Evolutionary conservation across 2,329 filamentous ascomycete species (phyloP).

Genomic region (Endocalyx cinctus): DNA sequence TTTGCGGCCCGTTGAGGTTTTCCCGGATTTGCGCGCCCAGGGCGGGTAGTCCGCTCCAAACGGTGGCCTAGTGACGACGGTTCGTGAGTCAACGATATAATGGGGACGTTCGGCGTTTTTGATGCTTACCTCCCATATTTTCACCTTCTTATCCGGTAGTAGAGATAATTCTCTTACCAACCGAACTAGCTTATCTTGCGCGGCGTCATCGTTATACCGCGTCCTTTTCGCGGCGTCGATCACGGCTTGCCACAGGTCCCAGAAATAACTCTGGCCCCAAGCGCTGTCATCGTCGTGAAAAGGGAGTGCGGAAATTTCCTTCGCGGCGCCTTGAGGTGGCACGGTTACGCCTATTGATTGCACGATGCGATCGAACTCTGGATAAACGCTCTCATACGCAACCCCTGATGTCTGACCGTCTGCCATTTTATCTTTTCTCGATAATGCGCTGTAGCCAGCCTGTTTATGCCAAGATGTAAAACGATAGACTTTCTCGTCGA

Average conservation of each 20-base stretch:
- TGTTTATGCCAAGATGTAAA: too few relatives aligned
- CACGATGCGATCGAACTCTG: too few relatives aligned
- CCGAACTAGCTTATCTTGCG: constrained; percentile 21
- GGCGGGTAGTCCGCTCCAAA: constrained; percentile 23
- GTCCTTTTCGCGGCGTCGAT: constrained; percentile 20
- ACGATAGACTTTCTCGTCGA: too few relatives aligned
- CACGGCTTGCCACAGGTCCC: constrained; percentile 18
- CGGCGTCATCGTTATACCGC: constrained; percentile 17
- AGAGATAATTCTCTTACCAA: constrained; percentile 21
- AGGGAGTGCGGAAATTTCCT: too few relatives aligned
- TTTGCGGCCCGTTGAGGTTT: constrained; percentile 12
- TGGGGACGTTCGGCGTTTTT: not conserved
- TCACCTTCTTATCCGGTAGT: constrained; percentile 17
- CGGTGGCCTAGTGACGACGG: constrained; percentile 9
- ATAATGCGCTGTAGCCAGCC: too few relatives aligned
- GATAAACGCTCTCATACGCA: too few relatives aligned
- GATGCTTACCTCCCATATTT: constrained; percentile 20
- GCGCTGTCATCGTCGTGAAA: constrained; percentile 5
- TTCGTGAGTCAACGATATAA: not conserved
- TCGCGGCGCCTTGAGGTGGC: too few relatives aligned
- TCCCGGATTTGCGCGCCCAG: constrained; percentile 18
- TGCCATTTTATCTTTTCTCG: too few relatives aligned
- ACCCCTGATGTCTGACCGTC: too few relatives aligned
- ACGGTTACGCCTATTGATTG: too few relatives aligned
- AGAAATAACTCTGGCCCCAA: constrained; percentile 17